These are phyloP conservation scores for Yarrowia bubula DNA, from an alignment of 805 yeast genomes.

Conservation along the genomic window DNA sequence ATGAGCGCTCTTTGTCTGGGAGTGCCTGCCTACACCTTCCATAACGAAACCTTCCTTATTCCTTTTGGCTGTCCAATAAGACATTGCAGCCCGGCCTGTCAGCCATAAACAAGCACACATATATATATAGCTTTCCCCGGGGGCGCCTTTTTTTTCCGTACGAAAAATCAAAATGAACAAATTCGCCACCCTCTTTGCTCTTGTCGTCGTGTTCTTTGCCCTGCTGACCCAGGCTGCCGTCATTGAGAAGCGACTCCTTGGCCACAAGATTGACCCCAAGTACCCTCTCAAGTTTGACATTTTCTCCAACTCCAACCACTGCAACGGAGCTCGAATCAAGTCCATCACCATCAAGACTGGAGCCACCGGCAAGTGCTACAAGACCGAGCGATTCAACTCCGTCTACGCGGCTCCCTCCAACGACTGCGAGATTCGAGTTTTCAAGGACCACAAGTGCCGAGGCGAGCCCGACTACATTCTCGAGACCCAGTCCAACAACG, in stretches of 20 bases:
- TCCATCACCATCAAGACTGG: conserved; percentile 26
- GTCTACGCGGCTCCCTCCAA: conserved; percentile 14
- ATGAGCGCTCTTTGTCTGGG: neutral
- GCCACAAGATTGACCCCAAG: conserved; percentile 25
- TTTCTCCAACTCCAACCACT: conserved; percentile 27
- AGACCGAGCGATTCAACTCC: conserved; percentile 27
- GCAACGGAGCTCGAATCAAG: conserved; percentile 28
- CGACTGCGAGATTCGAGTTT: conserved; percentile 26
- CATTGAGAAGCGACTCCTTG: conserved; percentile 14
- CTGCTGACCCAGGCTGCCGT: conserved; percentile 20
- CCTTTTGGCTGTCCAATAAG: neutral
- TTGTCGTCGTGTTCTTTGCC: conserved; percentile 12
- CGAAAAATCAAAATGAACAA: neutral
- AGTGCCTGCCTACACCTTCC: neutral
- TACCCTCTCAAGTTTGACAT: conserved; percentile 26
- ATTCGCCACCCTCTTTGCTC: conserved; percentile 2
- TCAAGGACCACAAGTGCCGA: conserved; percentile 25
- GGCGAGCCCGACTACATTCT: conserved; percentile 21
- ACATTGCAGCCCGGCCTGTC: neutral
- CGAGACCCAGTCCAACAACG: conserved; percentile 12
- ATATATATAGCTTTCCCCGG: neutral
- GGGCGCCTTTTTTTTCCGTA: neutral
- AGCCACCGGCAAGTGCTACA: conserved; percentile 11
- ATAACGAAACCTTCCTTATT: neutral
- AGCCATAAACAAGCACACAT: conserved; percentile 1